Evolutionary conservation across 2,329 filamentous ascomycete genomes (phyloP), one percentile per base, ranked within the genome.

Genomic region (Teratosphaeria viscida): DNA sequence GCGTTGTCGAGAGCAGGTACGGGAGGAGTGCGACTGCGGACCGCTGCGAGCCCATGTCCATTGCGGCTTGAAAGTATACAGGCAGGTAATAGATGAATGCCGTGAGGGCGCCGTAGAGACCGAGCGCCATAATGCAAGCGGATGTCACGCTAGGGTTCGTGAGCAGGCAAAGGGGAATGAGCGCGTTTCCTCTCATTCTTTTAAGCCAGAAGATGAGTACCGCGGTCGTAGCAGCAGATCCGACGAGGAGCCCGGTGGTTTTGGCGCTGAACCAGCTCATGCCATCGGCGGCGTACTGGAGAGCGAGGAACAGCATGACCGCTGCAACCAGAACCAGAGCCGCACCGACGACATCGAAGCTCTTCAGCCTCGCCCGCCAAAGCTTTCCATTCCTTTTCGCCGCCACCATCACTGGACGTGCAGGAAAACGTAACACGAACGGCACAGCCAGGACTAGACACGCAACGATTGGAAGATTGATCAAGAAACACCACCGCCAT

Each of bases 401-500:
- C 37, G 37, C 16, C 11, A 5, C 5, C 12, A 43, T 43, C 11
- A 2, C n/a, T 43, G 37, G 1, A n/a, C 11, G 16, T n/a, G 4
- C 37, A 43, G 37, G 37, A 43, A 43, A 43, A 12, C 37, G 37
- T 14, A 43, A 43, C 37, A 43, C 37, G 37, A 43, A 43, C 37
- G 37, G 37, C 12, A 43, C 10, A 43, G 37, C 37, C 37, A 43
- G 37, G 37, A 43, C 37, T 12, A 43, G 16, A 43, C 8, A 43
- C 37, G 11, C 53, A 32, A 29, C 70, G 37, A 70, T 63, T 4
- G 71, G 70, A 8, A 71, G 62, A 52, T 72, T 73, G 59, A 74
- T 71, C 52, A 66, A 70, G 53, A 72, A 74, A 58, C 72, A 74
- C 66, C 70, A 71, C 37, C 72, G 58, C 73, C 73, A 75, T 23